These are phyloP conservation scores for Ascobolus immersus DNA, from an alignment of 495 filamentous ascomycete genomes.

Conservation along the genomic window DNA sequence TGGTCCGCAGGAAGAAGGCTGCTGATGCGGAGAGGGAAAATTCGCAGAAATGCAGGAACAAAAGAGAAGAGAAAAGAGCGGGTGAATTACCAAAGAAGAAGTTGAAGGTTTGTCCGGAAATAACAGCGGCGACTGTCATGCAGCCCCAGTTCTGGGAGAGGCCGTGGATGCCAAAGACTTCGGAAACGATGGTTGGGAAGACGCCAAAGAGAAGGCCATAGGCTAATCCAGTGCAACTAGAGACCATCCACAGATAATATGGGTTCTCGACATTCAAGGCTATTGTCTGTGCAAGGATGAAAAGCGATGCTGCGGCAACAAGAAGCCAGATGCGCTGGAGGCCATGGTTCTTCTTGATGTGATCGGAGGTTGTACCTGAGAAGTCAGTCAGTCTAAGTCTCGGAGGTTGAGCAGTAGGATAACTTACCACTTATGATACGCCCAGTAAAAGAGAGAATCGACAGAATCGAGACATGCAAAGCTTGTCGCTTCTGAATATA, in stretches of 20 bases:
- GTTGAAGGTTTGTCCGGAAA: constrained; percentile 80
- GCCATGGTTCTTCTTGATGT: constrained; percentile 49
- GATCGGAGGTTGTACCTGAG: constrained; percentile 74
- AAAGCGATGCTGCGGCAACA: constrained; percentile 47
- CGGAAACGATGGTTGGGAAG: constrained; percentile 61
- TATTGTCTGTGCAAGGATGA: constrained; percentile 54
- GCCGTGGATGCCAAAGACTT: constrained; percentile 76
- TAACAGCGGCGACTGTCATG: constrained; percentile 67
- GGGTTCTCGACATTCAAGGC: constrained; percentile 62
- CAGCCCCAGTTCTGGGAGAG: constrained; percentile 80
- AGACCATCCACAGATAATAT: constrained; percentile 48
- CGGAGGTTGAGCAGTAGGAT: constrained; percentile 1
- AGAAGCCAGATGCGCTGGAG: constrained; percentile 59
- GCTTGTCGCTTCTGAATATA: constrained; percentile 68
- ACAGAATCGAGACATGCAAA: constrained; percentile 80
- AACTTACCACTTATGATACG: constrained; percentile 38
- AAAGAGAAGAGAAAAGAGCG: neutral
- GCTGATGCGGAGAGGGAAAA: neutral
- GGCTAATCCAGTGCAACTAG: constrained; percentile 58
- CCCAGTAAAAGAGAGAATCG: constrained; percentile 58
- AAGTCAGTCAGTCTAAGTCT: constrained; percentile 28
- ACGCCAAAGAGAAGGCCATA: constrained; percentile 93
- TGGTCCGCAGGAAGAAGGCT: too few relatives aligned
- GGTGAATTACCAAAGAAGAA: constrained; percentile 40
- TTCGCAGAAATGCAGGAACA: neutral